A percentile compares a stretch with the other conserved stretches of the same genome.
These are phyloP conservation scores for Cryptosporidium viatorum DNA, from an alignment of 169 alveolate species.

Conservation along the genomic window DNA sequence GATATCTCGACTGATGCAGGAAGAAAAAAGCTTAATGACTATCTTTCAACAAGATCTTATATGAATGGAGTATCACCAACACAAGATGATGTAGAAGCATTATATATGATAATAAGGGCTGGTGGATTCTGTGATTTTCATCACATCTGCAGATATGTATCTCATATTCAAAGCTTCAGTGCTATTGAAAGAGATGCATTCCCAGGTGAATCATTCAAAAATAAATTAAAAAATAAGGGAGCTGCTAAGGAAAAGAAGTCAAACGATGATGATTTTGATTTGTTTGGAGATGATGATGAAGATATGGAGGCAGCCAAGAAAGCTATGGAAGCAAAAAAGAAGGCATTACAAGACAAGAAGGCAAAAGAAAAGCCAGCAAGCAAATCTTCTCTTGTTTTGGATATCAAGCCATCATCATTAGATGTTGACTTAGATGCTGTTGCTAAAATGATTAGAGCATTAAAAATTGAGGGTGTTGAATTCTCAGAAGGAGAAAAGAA, in stretches of 20 bases:
- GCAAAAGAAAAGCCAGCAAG: slow-evolving; percentile 83
- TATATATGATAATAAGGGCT: slow-evolving; percentile 13
- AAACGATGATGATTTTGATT: slow-evolving; percentile 78
- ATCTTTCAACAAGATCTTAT: slow-evolving; percentile 64
- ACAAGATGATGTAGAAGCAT: slow-evolving; percentile 60
- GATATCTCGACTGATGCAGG: slow-evolving; percentile 63
- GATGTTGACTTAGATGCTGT: slow-evolving; percentile 83
- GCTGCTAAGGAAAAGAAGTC: slow-evolving; percentile 29
- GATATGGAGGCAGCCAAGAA: slow-evolving; percentile 77
- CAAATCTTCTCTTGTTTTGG: slow-evolving; percentile 86
- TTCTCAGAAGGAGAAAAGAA: slow-evolving; percentile 84
- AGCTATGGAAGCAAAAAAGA: slow-evolving; percentile 80
- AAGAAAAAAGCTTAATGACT: slow-evolving; percentile 43
- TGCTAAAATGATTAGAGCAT: slow-evolving; percentile 80
- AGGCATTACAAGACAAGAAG: slow-evolving; percentile 76
- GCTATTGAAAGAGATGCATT: slow-evolving; percentile 7
- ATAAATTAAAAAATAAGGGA: neutral
- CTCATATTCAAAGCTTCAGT: slow-evolving; percentile 37
- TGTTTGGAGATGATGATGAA: slow-evolving; percentile 79
- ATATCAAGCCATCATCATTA: slow-evolving; percentile 87
- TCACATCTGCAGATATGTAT: slow-evolving; percentile 45
- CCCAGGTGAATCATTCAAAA: slow-evolving; percentile 50
- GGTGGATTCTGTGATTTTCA: slow-evolving; percentile 20
- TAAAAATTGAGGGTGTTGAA: slow-evolving; percentile 82
- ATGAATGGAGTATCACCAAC: slow-evolving; percentile 63